Evolutionary conservation across 352 stramenopile genomes (phyloP), one percentile per base, ranked within the genome.

Genomic region (Globisporangium radiosum): DNA sequence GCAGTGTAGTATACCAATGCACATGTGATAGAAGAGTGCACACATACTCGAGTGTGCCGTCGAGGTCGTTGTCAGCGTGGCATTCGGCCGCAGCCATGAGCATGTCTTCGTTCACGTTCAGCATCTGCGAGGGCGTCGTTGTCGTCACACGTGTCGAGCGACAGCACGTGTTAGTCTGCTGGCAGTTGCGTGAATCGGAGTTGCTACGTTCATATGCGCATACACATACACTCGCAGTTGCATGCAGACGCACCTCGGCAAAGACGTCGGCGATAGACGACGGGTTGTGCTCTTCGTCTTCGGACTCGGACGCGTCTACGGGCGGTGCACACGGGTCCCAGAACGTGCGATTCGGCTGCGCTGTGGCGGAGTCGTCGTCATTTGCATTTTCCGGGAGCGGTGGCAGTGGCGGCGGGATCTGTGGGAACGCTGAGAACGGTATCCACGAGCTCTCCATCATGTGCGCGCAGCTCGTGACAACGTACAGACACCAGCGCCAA

Each of bases 61-160:
- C 62, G 0, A 76, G 52, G 54, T 88, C 72, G 45, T 64, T 63
- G n/a, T 85, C 73, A 8, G 70, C 59, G 64, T 92, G 80, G 43
- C 79, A 84, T 50, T 88, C 76, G 25, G 78, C 80, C 15, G 74
- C 66, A 7, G 75, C 78, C 17, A 68, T 60, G 39, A 90, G 70
- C 62, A 92, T 70, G 66, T 92, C 82, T 58, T 92, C 80, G 54
- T 92, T 92, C 47, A 80, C 68, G 8, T 62, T 70, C 42, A 92
- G 68, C 81, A 90, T 90, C 82, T 92, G 43, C 13, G 13, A 14
- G 43, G 5, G 56, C 44, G 14, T 52, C 2, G 19, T 4, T 9
- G 47, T 33, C 25, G 25, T 33, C 25, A 33, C 45, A 54, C 15
- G 10, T 47, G 42, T 14, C 9, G 8, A 45, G 7, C 14, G 8